Conservation (phyloP, 176 grass and related monocot genomes). For the Calamus simplicifolius region DNA sequence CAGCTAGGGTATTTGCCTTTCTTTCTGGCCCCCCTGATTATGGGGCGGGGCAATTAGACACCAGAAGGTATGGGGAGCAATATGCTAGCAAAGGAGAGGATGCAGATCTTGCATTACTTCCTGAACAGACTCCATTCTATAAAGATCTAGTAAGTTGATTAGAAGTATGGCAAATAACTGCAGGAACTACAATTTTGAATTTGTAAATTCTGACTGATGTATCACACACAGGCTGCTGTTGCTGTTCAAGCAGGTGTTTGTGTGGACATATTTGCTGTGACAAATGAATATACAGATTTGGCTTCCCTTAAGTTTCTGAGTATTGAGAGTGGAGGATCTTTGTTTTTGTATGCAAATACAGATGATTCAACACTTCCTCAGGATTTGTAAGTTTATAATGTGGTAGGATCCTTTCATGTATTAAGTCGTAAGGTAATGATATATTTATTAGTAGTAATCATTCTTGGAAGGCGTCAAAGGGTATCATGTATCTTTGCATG, state of each 20-base stretch:
- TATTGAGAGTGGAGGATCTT: conserved; percentile 92
- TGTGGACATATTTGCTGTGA: conserved; percentile 87
- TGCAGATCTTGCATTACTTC: conserved; percentile 70
- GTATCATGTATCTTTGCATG: too few species aligned
- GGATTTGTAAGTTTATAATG: conserved; percentile 63
- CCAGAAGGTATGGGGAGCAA: conserved; percentile 84
- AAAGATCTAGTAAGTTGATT: conserved; percentile 68
- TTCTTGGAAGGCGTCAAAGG: too few species aligned
- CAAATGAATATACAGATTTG: conserved; percentile 95
- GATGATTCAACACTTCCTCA: conserved; percentile 96
- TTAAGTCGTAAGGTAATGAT: too few species aligned
- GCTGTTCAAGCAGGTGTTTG: conserved; percentile 96
- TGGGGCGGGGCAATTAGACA: conserved; percentile 81
- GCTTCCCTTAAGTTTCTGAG: conserved; percentile 92
- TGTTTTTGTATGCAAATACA: conserved; percentile 78
- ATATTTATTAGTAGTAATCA: too few species aligned
- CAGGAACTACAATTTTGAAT: neutral
- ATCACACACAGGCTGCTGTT: conserved; percentile 72
- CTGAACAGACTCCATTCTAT: conserved; percentile 92
- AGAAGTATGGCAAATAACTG: neutral
- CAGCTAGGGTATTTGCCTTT: conserved; percentile 96
- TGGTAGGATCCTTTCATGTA: too few species aligned
- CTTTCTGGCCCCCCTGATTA: conserved; percentile 92
- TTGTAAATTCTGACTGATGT: conserved; percentile 13
- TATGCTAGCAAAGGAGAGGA: conserved; percentile 93